Evolutionary conservation across 192 early-diverging fungal genomes (phyloP), one percentile per base, ranked within the genome.

Genomic region (Podila verticillata): DNA sequence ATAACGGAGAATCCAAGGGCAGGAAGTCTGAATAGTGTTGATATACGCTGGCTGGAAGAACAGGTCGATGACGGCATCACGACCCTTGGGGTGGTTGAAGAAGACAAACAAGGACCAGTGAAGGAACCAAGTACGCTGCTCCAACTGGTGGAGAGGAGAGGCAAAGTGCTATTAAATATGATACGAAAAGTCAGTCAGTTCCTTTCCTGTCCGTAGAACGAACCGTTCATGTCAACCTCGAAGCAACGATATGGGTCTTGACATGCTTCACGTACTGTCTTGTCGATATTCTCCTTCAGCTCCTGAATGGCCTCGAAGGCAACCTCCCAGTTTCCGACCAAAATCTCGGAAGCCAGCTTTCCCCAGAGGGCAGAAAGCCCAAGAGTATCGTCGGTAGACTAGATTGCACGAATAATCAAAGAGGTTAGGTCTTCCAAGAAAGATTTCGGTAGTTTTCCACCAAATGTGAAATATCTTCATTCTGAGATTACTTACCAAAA

Each of bases 81-180:
- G 94, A 35, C 97, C 96, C 84, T 94, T 95, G 63, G 96, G 93
- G 84, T 98, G 97, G 87, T 97, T 97, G 86, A 99, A 98, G 88
- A 96, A 98, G 48, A 99, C 96, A 85, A 98, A 98, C 66, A 98
- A 89, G 30, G 95, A 94, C 96, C 96, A 97, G 89, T 98, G 97
- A 80, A 99, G 88, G 62, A 99, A 86, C 94, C 95, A 97, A 58
- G 92, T 90, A 65, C 96, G 92, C 84, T 96, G 95, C 81, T 97
- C 92, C 51, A 99, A 89, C 83, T 97, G 96, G 61, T 94, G 92
- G n/a, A 93, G 86, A 44, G 94, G 92, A 56, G 89, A 86, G 49
- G 86, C 77, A 72, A 93, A 93, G 82, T 84, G 88, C 90, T 91
- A 69, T 32, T 35, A 34, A 54, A 44, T 12, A 17, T 44, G 17